Base-by-base conservation (phyloP, 805 yeast genomes). In the Candida gorgasii region DNA sequence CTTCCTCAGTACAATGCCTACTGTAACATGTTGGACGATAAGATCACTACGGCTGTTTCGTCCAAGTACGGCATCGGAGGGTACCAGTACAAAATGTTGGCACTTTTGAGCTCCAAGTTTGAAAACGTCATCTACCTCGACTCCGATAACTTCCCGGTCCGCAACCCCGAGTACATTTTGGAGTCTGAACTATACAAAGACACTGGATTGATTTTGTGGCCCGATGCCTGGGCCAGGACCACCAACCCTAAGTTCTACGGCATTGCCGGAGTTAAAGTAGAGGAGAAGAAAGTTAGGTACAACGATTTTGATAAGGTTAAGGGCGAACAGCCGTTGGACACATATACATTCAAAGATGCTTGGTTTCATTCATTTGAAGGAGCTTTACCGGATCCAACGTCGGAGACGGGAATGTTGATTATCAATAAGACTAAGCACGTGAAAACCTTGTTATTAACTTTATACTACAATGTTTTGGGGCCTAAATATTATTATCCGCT, bases 341-440 rank as follows among this genome's bases (percentile, higher is more conserved):
- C 54, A 28, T 66, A 52, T 47, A 57, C 57, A 3, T 67, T 67
- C 35, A 43, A 44, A n/a, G 53, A 66, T 42, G 55, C 67, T 2
- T 55, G 61, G 60, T 75, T 63, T 58, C 92, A 84, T 59, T 83
- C 80, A 49, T 68, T 81, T 41, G 76, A 76, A 44, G 84, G 84
- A 26, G 60, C 89, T 0, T 54, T 84, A 36, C 86, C 88, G 1
- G 82, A 84, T 53, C 78, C 86, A 4, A 67, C 86, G 4, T 67
- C 82, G 1, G 92, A 85, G 62, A 76, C 88, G 0, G 93, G 92
- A 8, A 84, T 83, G 63, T 57, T 85, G 31, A 42, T 85, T 53
- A 66, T 85, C 17, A 78, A 82, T 55, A 84, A 83, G 53, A 65
- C 73, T 8, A 60, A 68, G 1, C 92, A 84, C 54, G 53, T 81